A percentile compares a stretch with the other conserved stretches of the same genome.
Evolutionary conservation across 2,329 filamentous ascomycete species (phyloP).

Genomic region (Aspergillus chevalieri): DNA sequence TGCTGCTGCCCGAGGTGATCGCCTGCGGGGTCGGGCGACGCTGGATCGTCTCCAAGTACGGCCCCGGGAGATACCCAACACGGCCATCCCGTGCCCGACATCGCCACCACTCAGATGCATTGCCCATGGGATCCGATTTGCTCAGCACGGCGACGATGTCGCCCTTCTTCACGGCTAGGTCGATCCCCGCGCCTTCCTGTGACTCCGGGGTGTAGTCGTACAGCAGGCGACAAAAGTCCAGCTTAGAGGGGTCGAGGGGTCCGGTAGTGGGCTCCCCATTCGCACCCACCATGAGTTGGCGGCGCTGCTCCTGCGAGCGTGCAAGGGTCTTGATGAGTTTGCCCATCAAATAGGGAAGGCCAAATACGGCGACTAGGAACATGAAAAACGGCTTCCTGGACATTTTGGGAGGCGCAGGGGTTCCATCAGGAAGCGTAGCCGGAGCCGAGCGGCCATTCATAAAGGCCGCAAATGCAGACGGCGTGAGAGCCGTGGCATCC

Average conservation of each 20-base stretch:
- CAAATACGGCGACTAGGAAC: slow-evolving; percentile 90
- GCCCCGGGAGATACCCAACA: slow-evolving; percentile 84
- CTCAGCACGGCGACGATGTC: slow-evolving; percentile 90
- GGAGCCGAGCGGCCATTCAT: slow-evolving; percentile 56
- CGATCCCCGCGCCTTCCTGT: slow-evolving; percentile 61
- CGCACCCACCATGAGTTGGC: slow-evolving; percentile 49
- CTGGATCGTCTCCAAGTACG: slow-evolving; percentile 76
- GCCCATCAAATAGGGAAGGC: slow-evolving; percentile 92
- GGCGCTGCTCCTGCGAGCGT: slow-evolving; percentile 67
- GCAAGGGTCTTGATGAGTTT: slow-evolving; percentile 87
- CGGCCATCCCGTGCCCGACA: slow-evolving; percentile 85
- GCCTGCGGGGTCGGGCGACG: slow-evolving; percentile 43
- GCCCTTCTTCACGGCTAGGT: slow-evolving; percentile 87
- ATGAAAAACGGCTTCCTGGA: slow-evolving; percentile 95
- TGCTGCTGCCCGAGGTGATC: slow-evolving; percentile 35
- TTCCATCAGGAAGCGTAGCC: slow-evolving; percentile 57
- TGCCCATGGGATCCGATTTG: slow-evolving; percentile 87
- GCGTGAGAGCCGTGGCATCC: slow-evolving; percentile 78
- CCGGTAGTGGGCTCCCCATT: slow-evolving; percentile 39
- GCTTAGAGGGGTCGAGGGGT: slow-evolving; percentile 75
- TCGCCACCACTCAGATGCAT: slow-evolving; percentile 94
- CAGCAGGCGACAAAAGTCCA: slow-evolving; percentile 91
- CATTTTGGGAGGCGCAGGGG: slow-evolving; percentile 61
- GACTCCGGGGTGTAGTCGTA: slow-evolving; percentile 88
- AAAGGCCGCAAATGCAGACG: slow-evolving; percentile 84